Percentiles rank a stretch among this genome's conserved stretches.
phyloP scores from a whole-genome alignment of 495 filamentous ascomycete genomes.

The Penicillium goetzii region DNA sequence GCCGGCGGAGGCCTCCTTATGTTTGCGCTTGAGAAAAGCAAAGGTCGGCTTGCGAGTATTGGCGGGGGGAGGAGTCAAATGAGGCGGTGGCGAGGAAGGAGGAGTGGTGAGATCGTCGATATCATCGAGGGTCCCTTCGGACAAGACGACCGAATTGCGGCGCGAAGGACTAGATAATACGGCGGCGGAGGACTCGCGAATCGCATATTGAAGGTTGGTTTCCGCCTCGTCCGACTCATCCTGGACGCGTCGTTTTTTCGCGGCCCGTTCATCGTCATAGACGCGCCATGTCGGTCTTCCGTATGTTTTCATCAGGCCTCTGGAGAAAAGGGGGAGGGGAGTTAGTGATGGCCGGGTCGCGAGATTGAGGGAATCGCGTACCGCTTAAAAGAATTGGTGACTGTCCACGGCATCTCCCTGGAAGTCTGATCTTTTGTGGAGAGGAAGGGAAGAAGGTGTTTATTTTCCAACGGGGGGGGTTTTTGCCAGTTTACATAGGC shows the following conservation, averaged over 20 bases:
- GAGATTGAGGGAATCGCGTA: conserved; percentile 25
- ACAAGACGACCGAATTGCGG: conserved; percentile 51
- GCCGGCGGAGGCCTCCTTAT: conserved; percentile 40
- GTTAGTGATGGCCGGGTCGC: not conserved
- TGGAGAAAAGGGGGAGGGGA: conserved; percentile 19
- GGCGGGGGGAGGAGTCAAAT: conserved; percentile 58
- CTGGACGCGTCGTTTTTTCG: conserved; percentile 54
- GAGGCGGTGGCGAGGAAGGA: conserved; percentile 59
- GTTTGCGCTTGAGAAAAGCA: conserved; percentile 58
- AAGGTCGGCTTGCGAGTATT: conserved; percentile 58
- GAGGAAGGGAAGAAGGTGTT: conserved; percentile 20
- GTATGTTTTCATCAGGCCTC: conserved; percentile 59
- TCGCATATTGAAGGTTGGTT: conserved; percentile 51
- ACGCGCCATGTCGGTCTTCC: conserved; percentile 54
- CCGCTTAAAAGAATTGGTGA: conserved; percentile 63
- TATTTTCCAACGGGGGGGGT: conserved; percentile 22
- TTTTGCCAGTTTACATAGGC: conserved; percentile 31
- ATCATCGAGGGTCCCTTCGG: conserved; percentile 51
- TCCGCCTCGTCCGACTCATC: conserved; percentile 53
- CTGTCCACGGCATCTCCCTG: conserved; percentile 58
- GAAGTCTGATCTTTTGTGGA: conserved; percentile 18
- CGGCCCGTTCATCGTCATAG: conserved; percentile 51
- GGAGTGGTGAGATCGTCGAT: conserved; percentile 51
- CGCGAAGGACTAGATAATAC: conserved; percentile 55
- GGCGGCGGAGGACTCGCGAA: conserved; percentile 54